Percentiles rank a stretch among this genome's conserved stretches.
These are phyloP conservation scores for Tolypocladium ophioglossoides DNA, from an alignment of 2,329 filamentous ascomycete species.

Conservation along the genomic window DNA sequence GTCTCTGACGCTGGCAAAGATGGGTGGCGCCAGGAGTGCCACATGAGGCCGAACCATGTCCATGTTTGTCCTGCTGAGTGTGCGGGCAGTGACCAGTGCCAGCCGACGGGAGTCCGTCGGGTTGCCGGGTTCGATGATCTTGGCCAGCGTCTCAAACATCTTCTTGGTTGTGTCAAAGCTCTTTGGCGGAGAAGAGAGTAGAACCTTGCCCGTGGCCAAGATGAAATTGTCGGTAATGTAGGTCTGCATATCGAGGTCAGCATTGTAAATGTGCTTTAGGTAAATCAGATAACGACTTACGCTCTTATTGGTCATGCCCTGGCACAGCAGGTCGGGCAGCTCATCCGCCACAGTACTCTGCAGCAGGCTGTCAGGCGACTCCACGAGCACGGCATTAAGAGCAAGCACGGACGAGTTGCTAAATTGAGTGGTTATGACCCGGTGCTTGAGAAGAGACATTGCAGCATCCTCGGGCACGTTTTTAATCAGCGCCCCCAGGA, in stretches of 20 bases:
- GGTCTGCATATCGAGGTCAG: constrained; percentile 34
- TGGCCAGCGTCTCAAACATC: constrained; percentile 69
- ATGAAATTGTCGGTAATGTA: constrained; percentile 83
- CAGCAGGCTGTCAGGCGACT: constrained; percentile 62
- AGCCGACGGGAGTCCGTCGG: constrained; percentile 77
- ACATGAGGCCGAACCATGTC: constrained; percentile 77
- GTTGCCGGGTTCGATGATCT: constrained; percentile 65
- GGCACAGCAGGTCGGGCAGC: constrained; percentile 63
- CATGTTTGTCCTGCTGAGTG: constrained; percentile 67
- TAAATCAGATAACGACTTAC: constrained; percentile 38
- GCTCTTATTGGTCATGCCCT: constrained; percentile 67
- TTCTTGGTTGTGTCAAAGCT: constrained; percentile 68
- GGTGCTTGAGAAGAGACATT: constrained; percentile 47
- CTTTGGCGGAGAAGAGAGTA: constrained; percentile 59
- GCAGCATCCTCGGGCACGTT: constrained; percentile 69
- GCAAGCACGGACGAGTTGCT: constrained; percentile 73
- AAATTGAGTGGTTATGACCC: constrained; percentile 68
- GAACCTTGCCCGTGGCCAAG: constrained; percentile 81
- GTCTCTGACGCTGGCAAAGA: constrained; percentile 87
- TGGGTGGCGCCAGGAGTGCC: constrained; percentile 63
- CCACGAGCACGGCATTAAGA: constrained; percentile 78
- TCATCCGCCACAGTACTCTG: constrained; percentile 60
- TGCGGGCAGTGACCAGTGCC: constrained; percentile 78
- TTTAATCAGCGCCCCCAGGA: constrained; percentile 83
- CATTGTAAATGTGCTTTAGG: neutral